Evolutionary conservation across 805 yeast species (phyloP).

Genomic region (Metschnikowia drakensbergensis): DNA sequence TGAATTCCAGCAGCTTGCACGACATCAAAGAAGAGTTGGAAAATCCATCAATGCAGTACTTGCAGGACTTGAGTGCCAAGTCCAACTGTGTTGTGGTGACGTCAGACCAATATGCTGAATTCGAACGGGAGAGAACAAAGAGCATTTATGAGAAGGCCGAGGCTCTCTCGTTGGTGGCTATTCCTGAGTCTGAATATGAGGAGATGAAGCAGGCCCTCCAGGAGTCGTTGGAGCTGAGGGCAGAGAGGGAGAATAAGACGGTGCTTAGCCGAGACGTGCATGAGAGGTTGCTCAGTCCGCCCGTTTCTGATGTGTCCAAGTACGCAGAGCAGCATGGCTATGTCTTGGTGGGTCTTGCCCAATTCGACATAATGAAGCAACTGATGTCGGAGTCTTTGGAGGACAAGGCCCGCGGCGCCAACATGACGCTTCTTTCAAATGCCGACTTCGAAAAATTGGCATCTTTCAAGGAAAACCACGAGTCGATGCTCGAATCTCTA

Average conservation of each 20-base stretch:
- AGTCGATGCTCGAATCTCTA: constrained; percentile 1
- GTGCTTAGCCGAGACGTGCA: constrained; percentile 6
- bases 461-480: not conserved
- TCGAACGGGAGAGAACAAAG: constrained; percentile 7
- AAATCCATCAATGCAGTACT: constrained; percentile 8
- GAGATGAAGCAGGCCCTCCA: constrained; percentile 4
- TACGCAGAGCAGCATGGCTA: constrained; percentile 8
- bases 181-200: constrained; percentile 10
- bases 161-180: constrained; percentile 10
- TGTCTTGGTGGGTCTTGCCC: constrained; percentile 4
- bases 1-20: constrained; percentile 8
- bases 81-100: constrained; percentile 7
- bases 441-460: constrained; percentile 6
- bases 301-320: constrained; percentile 8
- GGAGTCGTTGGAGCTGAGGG: constrained; percentile 11
- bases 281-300: constrained; percentile 2
- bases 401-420: constrained; percentile 8
- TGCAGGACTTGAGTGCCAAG: constrained; percentile 9
- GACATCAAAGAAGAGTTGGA: constrained; percentile 6
- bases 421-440: constrained; percentile 8
- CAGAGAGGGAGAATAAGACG: constrained; percentile 8
- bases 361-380: constrained; percentile 6
- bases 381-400: constrained; percentile 11
- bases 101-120: constrained; percentile 3
- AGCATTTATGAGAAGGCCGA: constrained; percentile 14